Evolutionary conservation across 441 rosid genomes (phyloP), one percentile per base, ranked within the genome.

Genomic region (Adansonia grandidieri): DNA sequence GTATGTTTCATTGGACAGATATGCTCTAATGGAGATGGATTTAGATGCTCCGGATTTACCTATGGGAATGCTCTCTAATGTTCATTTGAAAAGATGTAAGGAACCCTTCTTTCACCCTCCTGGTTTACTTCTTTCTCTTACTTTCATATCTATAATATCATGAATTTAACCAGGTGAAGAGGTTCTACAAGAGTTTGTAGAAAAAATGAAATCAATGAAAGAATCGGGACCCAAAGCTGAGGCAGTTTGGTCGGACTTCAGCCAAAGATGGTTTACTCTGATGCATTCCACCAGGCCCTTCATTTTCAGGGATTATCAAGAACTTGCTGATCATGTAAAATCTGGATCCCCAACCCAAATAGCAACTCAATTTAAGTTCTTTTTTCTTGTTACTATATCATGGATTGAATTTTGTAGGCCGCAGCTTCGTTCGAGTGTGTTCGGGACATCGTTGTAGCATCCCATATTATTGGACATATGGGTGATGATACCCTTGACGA

Each of bases 201-300:
- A 88, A 66, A 89, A 78, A 73, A 72, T 90, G 62, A 92, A 90
- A 80, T 76, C 88, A 2, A 71, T 73, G 6, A 84, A 87, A 78
- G 93, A 84, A 60, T 80, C 76, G 0, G 95, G 92, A 45, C 91
- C 81, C 32, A 90, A 89, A 80, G 83, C 91, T 0, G 90, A 87
- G 61, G 92, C 91, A 1, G 69, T 87, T 64, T 92, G 94, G 95
- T 89, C 91, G 5, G 97, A 95, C 63, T 92, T 87, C 3, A 90
- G 98, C 84, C 88, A 90, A 51, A 85, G 90, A 78, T 93, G 97
- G 97, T 92, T 89, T 58, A 86, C 87, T 64, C 84, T 92, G 70
- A 64, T 89, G 92, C 97, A 87, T 45, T 87, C 90, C 8, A 86
- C 92, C 2, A 83, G 97, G 77, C 95, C 95, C 0, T 87, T 88